Evolutionary conservation across 495 filamentous ascomycete species (phyloP), one percentile per base, ranked within the genome.

Genomic region (Penicillium alfredii): DNA sequence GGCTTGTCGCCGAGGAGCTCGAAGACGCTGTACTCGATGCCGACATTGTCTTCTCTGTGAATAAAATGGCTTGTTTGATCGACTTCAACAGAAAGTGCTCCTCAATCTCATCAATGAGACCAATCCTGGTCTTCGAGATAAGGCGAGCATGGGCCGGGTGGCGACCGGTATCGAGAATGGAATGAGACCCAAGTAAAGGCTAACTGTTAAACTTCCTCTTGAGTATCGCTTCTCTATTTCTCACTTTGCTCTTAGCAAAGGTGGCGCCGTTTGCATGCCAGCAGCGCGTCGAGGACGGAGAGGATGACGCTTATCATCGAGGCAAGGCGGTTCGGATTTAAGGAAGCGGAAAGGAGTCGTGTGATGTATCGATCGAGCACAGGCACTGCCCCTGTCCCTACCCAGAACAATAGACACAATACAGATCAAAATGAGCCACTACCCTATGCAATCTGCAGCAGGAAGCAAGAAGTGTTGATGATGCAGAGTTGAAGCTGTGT

Each of bases 71-170:
- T 26, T 10, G 13, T 23, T 35, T 15, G 3, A 9, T 24, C 18
- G 9, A 8, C 24, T 8, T 10, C 16, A 36, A 6, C n/a, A 3
- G 32, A 35, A 9, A 11, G 6, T 35, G 1, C 25, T 50, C 35
- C 16, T 32, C 44, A 44, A 28, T 26, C 16, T 38, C 21, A 43
- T 35, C 41, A 52, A 45, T 44, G 49, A 55, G 44, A 51, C 41
- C 69, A 38, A 75, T 62, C 60, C 80, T 76, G 23, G 73, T 72
- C 18, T 71, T 35, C 47, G 44, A 33, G 25, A 43, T 30, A 42
- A 45, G 50, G 26, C 38, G 50, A 49, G 51, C 58, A 62, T 62
- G 44, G 56, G 55, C 52, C 44, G 42, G 21, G 47, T 56, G 47
- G 55, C 51, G 49, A 40, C 44, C 37, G 20, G 24, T 33, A 41